A percentile compares a stretch with the other conserved stretches of the same genome.
Evolutionary conservation across 805 yeast genomes (phyloP).

Genomic region (Pichia paraexigua): DNA sequence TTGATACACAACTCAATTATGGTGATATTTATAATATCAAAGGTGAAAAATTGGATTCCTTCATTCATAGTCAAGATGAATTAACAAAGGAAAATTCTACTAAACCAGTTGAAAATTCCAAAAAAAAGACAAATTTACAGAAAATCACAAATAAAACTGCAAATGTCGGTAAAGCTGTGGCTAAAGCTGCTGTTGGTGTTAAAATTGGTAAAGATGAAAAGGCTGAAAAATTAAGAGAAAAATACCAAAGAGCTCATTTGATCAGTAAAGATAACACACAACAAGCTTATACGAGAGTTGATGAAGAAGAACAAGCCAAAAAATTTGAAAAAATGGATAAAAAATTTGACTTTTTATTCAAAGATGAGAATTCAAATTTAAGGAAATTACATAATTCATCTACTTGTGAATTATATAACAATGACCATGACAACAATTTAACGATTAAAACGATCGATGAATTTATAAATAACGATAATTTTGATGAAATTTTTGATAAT

Average conservation of each 20-base stretch:
- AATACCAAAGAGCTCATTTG: conserved; percentile 14
- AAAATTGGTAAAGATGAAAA: conserved; percentile 8
- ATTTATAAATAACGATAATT: conserved; percentile 19
- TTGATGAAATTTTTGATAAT: conserved; percentile 13
- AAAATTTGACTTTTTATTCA: conserved; percentile 46
- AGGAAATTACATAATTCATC: conserved; percentile 21
- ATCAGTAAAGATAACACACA: conserved; percentile 41
- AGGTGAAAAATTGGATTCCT: conserved; percentile 51
- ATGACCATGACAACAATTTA: not conserved
- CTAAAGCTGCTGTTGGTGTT: conserved; percentile 7
- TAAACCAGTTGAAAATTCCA: not conserved
- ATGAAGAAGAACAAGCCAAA: conserved; percentile 78
- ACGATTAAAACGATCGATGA: conserved; percentile 9
- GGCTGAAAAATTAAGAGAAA: conserved; percentile 7
- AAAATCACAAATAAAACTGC: conserved; percentile 3
- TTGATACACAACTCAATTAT: conserved; percentile 72
- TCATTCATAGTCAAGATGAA: conserved; percentile 24
- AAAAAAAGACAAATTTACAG: conserved; percentile 8
- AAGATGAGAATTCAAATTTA: conserved; percentile 26
- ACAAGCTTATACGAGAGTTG: conserved; percentile 81
- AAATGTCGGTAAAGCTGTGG: conserved; percentile 7
- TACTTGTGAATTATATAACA: not conserved
- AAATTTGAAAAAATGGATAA: conserved; percentile 47
- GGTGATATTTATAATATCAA: conserved; percentile 69
- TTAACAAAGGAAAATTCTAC: conserved; percentile 5